Evolutionary conservation across 2,329 filamentous ascomycete species (phyloP).

Genomic region (Penicillium vulpinum): DNA sequence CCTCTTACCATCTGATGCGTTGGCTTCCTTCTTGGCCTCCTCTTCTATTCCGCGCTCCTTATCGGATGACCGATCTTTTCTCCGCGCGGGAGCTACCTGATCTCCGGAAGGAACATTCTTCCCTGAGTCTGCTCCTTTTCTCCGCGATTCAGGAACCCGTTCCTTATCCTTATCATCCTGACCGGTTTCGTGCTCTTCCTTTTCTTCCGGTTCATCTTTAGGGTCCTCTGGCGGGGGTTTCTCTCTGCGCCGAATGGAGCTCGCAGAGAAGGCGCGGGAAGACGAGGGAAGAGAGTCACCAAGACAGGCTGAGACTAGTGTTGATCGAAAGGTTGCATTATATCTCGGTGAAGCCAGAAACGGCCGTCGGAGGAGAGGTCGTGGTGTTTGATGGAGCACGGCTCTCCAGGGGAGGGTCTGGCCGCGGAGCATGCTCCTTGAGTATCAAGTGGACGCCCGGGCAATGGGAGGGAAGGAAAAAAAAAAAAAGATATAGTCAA

Average conservation of each 20-base stretch:
- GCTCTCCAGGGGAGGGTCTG: conserved; percentile 66
- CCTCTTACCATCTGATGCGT: conserved; percentile 46
- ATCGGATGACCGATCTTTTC: conserved; percentile 39
- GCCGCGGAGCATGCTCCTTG: conserved; percentile 61
- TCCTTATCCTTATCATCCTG: conserved; percentile 44
- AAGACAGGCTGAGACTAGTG: conserved; percentile 27
- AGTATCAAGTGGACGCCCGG: conserved; percentile 14
- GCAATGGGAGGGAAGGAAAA: not conserved
- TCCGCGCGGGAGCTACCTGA: conserved; percentile 40
- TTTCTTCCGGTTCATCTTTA: conserved; percentile 33
- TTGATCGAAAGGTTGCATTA: conserved; percentile 31
- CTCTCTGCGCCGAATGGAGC: conserved; percentile 56
- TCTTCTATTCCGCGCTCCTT: conserved; percentile 39
- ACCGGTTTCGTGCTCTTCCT: conserved; percentile 27
- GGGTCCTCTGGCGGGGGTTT: conserved; percentile 50
- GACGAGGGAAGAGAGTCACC: conserved; percentile 28
- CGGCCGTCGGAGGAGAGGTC: conserved; percentile 38
- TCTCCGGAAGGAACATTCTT: conserved; percentile 29
- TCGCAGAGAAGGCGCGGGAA: conserved; percentile 47
- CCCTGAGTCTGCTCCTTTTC: conserved; percentile 42
- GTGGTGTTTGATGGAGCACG: conserved; percentile 55
- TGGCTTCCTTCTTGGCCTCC: conserved; percentile 44
- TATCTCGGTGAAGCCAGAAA: conserved; percentile 34
- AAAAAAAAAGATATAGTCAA: conserved; percentile 4
- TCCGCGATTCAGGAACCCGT: conserved; percentile 47